Conservation (phyloP, 1,284 basidiomycete genomes). For the Apiotrichum veenhuisii region DNA sequence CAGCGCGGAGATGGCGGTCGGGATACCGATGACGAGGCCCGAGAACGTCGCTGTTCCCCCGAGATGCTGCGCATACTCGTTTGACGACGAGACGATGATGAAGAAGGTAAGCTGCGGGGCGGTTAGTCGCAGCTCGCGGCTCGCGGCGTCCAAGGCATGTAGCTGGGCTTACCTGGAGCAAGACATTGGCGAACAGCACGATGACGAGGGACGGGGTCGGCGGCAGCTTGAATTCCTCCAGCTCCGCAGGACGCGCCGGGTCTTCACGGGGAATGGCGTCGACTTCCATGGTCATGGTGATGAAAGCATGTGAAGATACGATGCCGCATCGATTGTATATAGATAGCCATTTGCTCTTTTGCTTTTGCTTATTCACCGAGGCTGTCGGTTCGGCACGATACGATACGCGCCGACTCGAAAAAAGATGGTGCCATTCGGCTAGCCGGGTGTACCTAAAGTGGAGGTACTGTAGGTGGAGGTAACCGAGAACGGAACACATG, state of each 20-base stretch:
- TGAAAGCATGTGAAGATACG: too few relatives aligned
- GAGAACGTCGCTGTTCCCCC: constrained; percentile 8
- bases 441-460: too few relatives aligned
- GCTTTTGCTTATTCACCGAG: too few relatives aligned
- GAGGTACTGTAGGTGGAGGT: too few relatives aligned
- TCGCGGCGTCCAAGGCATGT: not conserved
- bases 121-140: not conserved
- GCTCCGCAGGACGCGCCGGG: not conserved
- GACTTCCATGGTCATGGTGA: too few relatives aligned
- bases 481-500: too few relatives aligned
- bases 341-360: too few relatives aligned
- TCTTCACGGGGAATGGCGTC: too few relatives aligned
- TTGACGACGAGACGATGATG: constrained; percentile 9
- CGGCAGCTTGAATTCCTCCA: constrained; percentile 8
- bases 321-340: too few relatives aligned
- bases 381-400: too few relatives aligned
- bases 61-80: constrained; percentile 12
- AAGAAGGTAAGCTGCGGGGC: constrained; percentile 9
- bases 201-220: not conserved
- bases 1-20: not conserved
- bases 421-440: too few relatives aligned
- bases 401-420: too few relatives aligned
- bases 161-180: constrained; percentile 1
- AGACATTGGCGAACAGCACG: constrained; percentile 3
- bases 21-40: constrained; percentile 13